A percentile compares a stretch with the other conserved stretches of the same genome.
Evolutionary conservation across 805 yeast species (phyloP).

Genomic region (Pichia pseudocactophila): DNA sequence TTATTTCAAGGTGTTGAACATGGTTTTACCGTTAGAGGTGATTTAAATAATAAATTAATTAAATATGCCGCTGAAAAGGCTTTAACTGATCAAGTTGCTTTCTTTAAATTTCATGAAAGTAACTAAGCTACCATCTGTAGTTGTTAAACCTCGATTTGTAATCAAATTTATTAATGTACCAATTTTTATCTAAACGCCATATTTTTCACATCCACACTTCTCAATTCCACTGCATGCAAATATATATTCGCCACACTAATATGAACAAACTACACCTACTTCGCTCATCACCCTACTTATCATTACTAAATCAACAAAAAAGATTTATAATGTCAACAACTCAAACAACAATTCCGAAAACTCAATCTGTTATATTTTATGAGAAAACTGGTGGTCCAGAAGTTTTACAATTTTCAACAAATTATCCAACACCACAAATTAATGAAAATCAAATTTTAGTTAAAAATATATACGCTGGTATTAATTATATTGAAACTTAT

Average conservation of each 20-base stretch:
- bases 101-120: constrained; percentile 22
- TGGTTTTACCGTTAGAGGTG: constrained; percentile 80
- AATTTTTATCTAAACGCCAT: no score
- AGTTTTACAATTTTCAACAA: constrained; percentile 44
- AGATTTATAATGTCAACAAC: background rate
- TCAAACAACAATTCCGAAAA: constrained; percentile 33
- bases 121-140: no score
- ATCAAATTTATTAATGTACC: no score
- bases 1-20: constrained; percentile 58
- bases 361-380: constrained; percentile 48
- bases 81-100: constrained; percentile 36
- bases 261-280: no score
- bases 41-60: constrained; percentile 41
- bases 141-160: no score
- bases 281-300: no score
- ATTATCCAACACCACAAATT: constrained; percentile 51
- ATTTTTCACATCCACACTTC: no score
- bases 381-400: constrained; percentile 51
- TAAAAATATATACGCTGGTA: constrained; percentile 69
- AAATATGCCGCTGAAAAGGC: constrained; percentile 63
- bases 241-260: no score
- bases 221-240: no score
- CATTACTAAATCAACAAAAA: no score
- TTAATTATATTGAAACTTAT: constrained; percentile 77
- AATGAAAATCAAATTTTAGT: constrained; percentile 52